Evolutionary conservation across 2,329 filamentous ascomycete species (phyloP), one percentile per base, ranked within the genome.

Genomic region (Colletotrichum abscissum): DNA sequence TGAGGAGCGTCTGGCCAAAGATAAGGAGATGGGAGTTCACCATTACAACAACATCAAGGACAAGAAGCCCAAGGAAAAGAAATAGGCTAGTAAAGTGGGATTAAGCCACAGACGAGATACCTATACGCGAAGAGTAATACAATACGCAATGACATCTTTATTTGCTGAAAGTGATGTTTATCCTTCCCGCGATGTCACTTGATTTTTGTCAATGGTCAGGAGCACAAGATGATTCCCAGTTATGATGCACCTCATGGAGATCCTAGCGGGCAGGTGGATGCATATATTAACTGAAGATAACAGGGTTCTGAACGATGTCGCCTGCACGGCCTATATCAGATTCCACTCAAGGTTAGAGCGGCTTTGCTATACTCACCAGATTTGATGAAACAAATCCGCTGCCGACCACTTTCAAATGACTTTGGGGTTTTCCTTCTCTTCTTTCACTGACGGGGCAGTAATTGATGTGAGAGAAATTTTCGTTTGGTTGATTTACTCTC

Each of bases 11-110:
- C 81, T 92, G 38, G 83, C 84, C 22, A 80, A 79, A 9, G 90
- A 92, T 75, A 84, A 84, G 74, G 88, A 90, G 76, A 76, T 84
- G 69, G 90, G 90, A 2, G 86, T 92, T 24, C 84, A 83, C 58
- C 90, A 92, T 78, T 91, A 87, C 79, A 90, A 90, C 76, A 90
- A 89, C 67, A 82, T 89, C 75, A 86, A 85, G 69, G 88, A 85
- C 76, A 88, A 87, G 79, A 83, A 84, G 70, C 86, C 87, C 2
- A 86, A 87, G 76, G 80, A 83, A 66, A 81, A 84, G 73, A 80
- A 82, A 58, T 80, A 81, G 69, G 78, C 9, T 33, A 81, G 42
- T n/a, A 1, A 46, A 8, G 42, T 22, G 8, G 42, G 42, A 9
- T 22, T 49, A 19, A 19, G 19, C 19, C 8, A 49, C 19, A 49